Evolutionary conservation across 495 filamentous ascomycete genomes (phyloP), one percentile per base, ranked within the genome.

Genomic region (Xylaria venustula): DNA sequence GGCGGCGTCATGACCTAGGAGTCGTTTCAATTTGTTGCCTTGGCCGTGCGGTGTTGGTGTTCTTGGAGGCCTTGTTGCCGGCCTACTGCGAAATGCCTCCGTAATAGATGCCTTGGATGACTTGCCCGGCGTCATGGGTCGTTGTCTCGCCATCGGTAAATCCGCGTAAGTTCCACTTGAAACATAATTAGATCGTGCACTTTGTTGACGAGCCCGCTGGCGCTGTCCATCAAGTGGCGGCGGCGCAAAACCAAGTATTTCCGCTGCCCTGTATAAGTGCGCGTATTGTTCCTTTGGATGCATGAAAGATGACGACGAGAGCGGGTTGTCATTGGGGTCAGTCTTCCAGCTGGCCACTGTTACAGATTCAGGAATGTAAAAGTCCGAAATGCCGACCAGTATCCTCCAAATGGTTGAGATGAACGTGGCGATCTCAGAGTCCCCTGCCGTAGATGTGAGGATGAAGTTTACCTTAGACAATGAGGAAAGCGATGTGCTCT

Each of bases 391-490:
- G 19, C 70, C 68, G 4, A 70, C 66, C 9, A 79, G 64, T 28
- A 73, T 74, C 42, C 75, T 68, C 67, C 76, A 75, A 12, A 81
- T 74, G 5, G 71, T 64, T 0, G 66, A 67, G 32, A 81, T 64
- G 28, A 80, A 70, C 2, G 61, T 65, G 0, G 77, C 67, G 3
- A 77, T 74, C 53, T 79, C 79, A 9, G 61, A 60, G 45, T 71
- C 75, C 15, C 67, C 69, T 9, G 78, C 78, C 17, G 67, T 61
- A 11, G 75, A 75, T 1, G 76, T 67, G 25, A 81, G 69, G 8
- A 79, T 62, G 47, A 70, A 78, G 54, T 80, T 75, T n/a, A 73
- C 75, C 30, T 74, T 74, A 5, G 73, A 68, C 36, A 77, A 73
- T 0, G 72, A 66, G 25, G 67, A 65, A 6, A 59, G 62, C 6